Evolutionary conservation across 371 early-diverging fungal species (phyloP), one percentile per base, ranked within the genome.

Genomic region (Zychaea mexicana): DNA sequence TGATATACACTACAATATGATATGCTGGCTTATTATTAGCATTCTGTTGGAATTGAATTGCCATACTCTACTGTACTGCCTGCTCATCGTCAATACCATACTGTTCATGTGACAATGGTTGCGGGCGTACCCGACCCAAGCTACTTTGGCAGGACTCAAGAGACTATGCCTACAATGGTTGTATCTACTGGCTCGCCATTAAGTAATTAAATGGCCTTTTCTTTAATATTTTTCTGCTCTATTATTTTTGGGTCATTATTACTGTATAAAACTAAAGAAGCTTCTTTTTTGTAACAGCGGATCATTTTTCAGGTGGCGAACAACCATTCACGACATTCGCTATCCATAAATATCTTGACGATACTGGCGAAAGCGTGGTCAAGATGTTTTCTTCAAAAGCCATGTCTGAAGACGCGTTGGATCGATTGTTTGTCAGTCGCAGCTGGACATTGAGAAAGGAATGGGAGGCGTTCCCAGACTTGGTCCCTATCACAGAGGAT

Each of bases 381-480:
- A 85, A 85, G 63, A 80, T 90, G 63, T 92, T 90, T 60, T 85
- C 85, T 12, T 61, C 71, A 0, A 46, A 71, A 15, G 56, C 64
- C 1, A 17, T 86, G 8, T 33, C 60, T 6, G 79, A 83, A 0
- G 75, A 79, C 6, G 39, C 72, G n/a, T 70, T 88, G 19, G 78
- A 79, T 66, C 46, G 67, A 17, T 33, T 88, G 28, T 88, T 85
- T 31, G 24, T 57, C 4, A 76, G 72, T 47, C 70, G 79, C 26
- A 84, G 82, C 7, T 88, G 87, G 87, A 80, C 80, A 13, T 75
- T 74, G 46, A 74, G 76, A 28, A 85, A 85, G 60, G 72, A 62
- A 22, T 92, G 92, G 92, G 80, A 87, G 30, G 85, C 90, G 5
- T 92, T 90, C 47, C 92, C 92, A 8, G 47, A 71, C 13, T 62